Evolutionary conservation across 2,329 filamentous ascomycete species (phyloP), one percentile per base, ranked within the genome.

Genomic region (Cercospora sesami): DNA sequence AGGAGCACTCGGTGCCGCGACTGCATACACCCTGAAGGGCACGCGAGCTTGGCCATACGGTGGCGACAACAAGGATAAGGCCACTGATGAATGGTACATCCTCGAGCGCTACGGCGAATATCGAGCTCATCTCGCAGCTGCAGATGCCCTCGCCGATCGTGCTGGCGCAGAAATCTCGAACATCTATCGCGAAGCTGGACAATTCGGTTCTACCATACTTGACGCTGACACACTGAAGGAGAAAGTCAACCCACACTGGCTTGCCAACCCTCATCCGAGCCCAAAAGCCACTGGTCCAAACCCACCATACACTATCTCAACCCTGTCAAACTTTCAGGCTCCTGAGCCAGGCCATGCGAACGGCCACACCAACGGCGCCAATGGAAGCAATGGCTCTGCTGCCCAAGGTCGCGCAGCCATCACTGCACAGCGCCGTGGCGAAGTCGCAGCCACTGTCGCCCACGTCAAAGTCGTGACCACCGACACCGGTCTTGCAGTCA

Each of bases 31-130:
- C 0, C 78, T 77, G 2, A 83, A 82, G 26, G 79, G 79, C 23
- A 90, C 89, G 0, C 83, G 88, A 0, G 80, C 88, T 0, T 91
- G 88, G 88, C 88, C 88, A 0, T 90, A 80, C 68, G 86, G 87
- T 5, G 86, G 87, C 1, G 87, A 90, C 65, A 85, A 86, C 76
- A 90, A 90, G 68, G 81, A 85, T 2, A 83, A 82, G 1, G 81
- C 86, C 0, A 85, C 83, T 0, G 87, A 90, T 3, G 88, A 90
- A 66, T 89, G 88, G 74, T 90, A 90, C 75, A 85, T 91, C 63
- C 82, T 90, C 16, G 84, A 86, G 55, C 84, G 86, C 3, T 90
- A 91, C 71, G 88, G 88, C 26, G 88, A 86, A 74, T 89, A 86
- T 75, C 82, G 86, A 45, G 87, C 88, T 1, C 86, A 89, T 73